phyloP scores from a whole-genome alignment of 106 monocot species.

The Iris macrosiphon region DNA sequence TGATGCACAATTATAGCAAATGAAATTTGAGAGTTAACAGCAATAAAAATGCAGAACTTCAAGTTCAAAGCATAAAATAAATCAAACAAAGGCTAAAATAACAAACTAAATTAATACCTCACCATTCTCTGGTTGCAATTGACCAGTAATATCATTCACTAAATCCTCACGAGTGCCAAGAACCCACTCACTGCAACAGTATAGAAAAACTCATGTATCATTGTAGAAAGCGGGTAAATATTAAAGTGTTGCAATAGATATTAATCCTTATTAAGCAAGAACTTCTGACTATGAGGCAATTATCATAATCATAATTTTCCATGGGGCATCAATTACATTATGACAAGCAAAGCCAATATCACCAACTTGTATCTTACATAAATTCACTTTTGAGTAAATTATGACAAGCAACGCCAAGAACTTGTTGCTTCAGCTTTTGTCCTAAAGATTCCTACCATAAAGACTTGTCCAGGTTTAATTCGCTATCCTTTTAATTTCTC shows the following conservation, averaged over 20 bases:
- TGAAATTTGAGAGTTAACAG: too few species aligned
- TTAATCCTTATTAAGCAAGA: neutral
- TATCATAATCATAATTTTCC: neutral
- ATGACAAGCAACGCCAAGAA: too few species aligned
- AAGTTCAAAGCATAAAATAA: neutral
- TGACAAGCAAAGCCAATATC: neutral
- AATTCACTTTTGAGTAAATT: neutral
- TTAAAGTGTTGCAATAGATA: too few species aligned
- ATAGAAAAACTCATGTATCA: too few species aligned
- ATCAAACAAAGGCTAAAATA: neutral
- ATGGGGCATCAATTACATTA: neutral
- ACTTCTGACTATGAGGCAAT: neutral
- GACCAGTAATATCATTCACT: constrained; percentile 63
- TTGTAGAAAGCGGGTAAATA: too few species aligned
- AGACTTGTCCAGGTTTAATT: too few species aligned
- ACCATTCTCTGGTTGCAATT: constrained; percentile 72
- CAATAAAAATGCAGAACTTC: too few species aligned
- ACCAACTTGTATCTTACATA: neutral
- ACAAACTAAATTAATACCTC: constrained; percentile 48
- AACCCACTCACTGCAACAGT: constrained; percentile 87
- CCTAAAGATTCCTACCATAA: too few species aligned
- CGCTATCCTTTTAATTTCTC: too few species aligned
- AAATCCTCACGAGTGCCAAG: constrained; percentile 91
- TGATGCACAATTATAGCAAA: too few species aligned
- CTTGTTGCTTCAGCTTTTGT: too few species aligned